A percentile compares a stretch with the other conserved stretches of the same genome.
Conservation (phyloP, 805 yeast species). For the Myxozyma udenii region DNA sequence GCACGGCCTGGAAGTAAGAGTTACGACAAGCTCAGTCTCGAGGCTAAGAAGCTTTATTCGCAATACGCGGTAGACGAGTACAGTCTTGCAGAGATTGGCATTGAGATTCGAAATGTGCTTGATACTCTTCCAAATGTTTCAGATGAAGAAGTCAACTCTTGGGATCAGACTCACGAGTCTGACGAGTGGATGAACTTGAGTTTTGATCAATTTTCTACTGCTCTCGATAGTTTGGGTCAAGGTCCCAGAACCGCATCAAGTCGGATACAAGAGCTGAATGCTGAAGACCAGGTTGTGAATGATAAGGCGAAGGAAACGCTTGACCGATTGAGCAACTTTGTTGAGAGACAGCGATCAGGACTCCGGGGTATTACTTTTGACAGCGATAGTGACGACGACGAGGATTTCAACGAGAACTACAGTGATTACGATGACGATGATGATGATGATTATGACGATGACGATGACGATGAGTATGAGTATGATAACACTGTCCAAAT, state of each 20-base stretch:
- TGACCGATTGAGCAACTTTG: slow-evolving; percentile 15
- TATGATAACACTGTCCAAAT: slow-evolving; percentile 49
- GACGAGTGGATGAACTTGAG: slow-evolving; percentile 32
- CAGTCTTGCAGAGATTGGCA: slow-evolving; percentile 8
- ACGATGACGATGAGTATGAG: slow-evolving; percentile 36
- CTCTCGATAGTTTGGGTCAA: slow-evolving; percentile 14
- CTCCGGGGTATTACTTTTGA: slow-evolving; percentile 28
- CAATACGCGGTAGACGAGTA: slow-evolving; percentile 12
- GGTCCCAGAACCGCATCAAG: too few species aligned
- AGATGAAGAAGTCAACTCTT: slow-evolving; percentile 22
- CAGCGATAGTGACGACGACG: slow-evolving; percentile 30
- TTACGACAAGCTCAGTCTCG: slow-evolving; percentile 10
- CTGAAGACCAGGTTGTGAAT: neutral
- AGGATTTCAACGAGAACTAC: neutral
- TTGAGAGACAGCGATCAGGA: slow-evolving; percentile 21
- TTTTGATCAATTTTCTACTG: slow-evolving; percentile 22
- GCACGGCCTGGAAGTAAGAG: slow-evolving; percentile 19
- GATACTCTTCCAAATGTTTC: slow-evolving; percentile 4
- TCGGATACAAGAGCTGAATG: neutral
- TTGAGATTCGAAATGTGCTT: slow-evolving; percentile 4
- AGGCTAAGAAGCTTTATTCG: slow-evolving; percentile 24
- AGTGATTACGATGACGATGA: slow-evolving; percentile 31
- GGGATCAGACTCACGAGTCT: slow-evolving; percentile 28
- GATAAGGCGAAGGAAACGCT: slow-evolving; percentile 5
- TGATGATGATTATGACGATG: slow-evolving; percentile 9